Evolutionary conservation across 2,329 filamentous ascomycete genomes (phyloP).

Genomic region (Penicillium carneum): DNA sequence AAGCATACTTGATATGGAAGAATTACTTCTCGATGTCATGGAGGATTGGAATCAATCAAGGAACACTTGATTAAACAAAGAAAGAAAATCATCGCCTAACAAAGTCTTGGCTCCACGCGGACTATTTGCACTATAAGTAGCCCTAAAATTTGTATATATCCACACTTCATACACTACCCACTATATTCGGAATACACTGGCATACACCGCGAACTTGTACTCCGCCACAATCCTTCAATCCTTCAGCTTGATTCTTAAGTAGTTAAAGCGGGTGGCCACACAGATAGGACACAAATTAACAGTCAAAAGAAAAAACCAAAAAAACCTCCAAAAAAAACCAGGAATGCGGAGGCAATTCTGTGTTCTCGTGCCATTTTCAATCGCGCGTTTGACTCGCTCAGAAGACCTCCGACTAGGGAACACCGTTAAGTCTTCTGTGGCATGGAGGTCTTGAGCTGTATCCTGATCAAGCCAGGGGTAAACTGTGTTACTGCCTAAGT

Average conservation of each 20-base stretch:
- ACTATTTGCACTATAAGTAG: slow-evolving; percentile 36
- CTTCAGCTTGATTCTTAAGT: background rate
- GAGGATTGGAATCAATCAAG: background rate
- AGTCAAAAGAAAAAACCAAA: slow-evolving; percentile 15
- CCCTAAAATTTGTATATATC: slow-evolving; percentile 15
- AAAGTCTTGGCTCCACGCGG: background rate
- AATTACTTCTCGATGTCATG: background rate
- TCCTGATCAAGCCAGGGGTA: slow-evolving; percentile 23
- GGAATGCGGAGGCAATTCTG: slow-evolving; percentile 16
- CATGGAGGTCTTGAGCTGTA: slow-evolving; percentile 16
- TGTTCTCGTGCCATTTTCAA: slow-evolving; percentile 8
- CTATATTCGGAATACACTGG: slow-evolving; percentile 4
- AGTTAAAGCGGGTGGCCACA: slow-evolving; percentile 14
- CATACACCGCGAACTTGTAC: background rate
- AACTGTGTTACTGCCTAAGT: slow-evolving; percentile 10
- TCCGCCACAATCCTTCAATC: slow-evolving; percentile 9
- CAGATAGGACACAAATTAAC: slow-evolving; percentile 11
- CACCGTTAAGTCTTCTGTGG: slow-evolving; percentile 11
- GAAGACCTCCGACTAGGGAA: slow-evolving; percentile 10
- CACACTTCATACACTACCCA: slow-evolving; percentile 10
- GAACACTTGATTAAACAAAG: background rate
- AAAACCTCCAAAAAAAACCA: background rate
- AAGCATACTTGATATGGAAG: background rate
- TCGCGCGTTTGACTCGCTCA: slow-evolving; percentile 14
- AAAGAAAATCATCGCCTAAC: slow-evolving; percentile 1